Evolutionary conservation across 2,329 filamentous ascomycete genomes (phyloP).

Genomic region (Fusarium sororula): DNA sequence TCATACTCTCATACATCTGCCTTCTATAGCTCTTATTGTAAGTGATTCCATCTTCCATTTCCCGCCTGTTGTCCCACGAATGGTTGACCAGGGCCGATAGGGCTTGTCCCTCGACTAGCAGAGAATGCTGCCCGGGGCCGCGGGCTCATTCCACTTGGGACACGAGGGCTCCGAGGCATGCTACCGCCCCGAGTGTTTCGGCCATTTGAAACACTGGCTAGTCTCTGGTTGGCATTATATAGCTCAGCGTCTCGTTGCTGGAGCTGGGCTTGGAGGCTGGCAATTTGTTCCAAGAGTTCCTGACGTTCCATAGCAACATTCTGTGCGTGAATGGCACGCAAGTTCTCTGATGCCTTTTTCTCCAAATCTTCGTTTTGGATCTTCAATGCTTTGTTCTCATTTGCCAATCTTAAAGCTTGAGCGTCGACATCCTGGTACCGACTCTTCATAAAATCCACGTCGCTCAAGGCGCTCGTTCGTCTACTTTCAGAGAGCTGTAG

Average conservation of each 20-base stretch:
- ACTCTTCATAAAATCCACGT: constrained; percentile 65
- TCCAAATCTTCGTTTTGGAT: constrained; percentile 52
- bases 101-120: constrained; percentile 61
- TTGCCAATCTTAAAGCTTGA: constrained; percentile 54
- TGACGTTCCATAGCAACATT: constrained; percentile 51
- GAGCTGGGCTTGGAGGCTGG: constrained; percentile 53
- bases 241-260: constrained; percentile 64
- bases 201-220: constrained; percentile 57
- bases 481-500: constrained; percentile 54
- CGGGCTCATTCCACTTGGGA: constrained; percentile 61
- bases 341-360: constrained; percentile 55
- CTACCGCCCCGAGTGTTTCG: constrained; percentile 66
- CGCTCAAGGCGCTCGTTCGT: constrained; percentile 54
- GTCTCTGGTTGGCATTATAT: constrained; percentile 56
- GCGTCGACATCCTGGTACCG: constrained; percentile 68
- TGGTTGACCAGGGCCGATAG: constrained; percentile 52
- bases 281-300: constrained; percentile 50
- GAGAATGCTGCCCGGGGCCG: constrained; percentile 46
- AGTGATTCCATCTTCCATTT: constrained; percentile 55
- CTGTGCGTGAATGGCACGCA: constrained; percentile 57
- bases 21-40: constrained; percentile 49
- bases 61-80: constrained; percentile 51
- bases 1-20: neutral
- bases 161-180: constrained; percentile 66
- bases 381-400: constrained; percentile 58